Conservation (phyloP, 345 rosid genomes). For the Erysimum cheiranthoides region DNA sequence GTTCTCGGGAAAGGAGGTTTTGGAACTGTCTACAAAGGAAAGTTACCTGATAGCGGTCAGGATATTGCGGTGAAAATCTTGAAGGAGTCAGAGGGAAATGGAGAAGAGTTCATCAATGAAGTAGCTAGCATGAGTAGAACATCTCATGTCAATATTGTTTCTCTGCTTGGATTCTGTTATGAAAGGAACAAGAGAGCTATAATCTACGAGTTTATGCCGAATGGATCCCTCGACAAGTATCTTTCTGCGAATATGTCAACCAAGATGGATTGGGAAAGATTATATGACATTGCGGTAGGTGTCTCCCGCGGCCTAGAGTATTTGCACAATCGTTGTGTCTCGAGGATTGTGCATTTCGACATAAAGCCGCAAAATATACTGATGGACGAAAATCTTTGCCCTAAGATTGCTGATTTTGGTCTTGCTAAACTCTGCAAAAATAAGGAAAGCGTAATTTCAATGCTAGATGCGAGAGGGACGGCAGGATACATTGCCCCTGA, state of each 20-base stretch:
- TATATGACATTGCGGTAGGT: slow-evolving; percentile 45
- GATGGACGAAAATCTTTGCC: slow-evolving; percentile 43
- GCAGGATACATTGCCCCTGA: slow-evolving; percentile 39
- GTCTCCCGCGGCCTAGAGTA: slow-evolving; percentile 56
- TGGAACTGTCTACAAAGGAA: slow-evolving; percentile 36
- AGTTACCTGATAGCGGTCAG: slow-evolving; percentile 5
- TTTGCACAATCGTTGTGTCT: slow-evolving; percentile 54
- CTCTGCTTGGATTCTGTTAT: slow-evolving; percentile 52
- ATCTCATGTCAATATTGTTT: slow-evolving; percentile 56
- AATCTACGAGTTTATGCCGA: slow-evolving; percentile 41
- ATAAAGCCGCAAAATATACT: slow-evolving; percentile 61
- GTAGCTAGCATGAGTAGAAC: slow-evolving; percentile 58
- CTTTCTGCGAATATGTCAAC: not conserved
- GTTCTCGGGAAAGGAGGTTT: slow-evolving; percentile 46
- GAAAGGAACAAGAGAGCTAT: slow-evolving; percentile 45
- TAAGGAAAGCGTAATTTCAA: slow-evolving; percentile 46
- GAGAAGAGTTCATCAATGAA: slow-evolving; percentile 57
- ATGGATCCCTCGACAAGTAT: slow-evolving; percentile 54
- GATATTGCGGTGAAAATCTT: slow-evolving; percentile 45
- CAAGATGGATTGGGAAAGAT: slow-evolving; percentile 29
- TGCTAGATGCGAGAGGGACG: slow-evolving; percentile 49
- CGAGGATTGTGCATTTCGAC: slow-evolving; percentile 57
- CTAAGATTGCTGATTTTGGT: slow-evolving; percentile 58
- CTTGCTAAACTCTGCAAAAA: slow-evolving; percentile 53
- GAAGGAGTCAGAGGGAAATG: slow-evolving; percentile 31